Base-by-base conservation (phyloP, 2,329 filamentous ascomycete genomes). In the Cryphonectria naterciae region DNA sequence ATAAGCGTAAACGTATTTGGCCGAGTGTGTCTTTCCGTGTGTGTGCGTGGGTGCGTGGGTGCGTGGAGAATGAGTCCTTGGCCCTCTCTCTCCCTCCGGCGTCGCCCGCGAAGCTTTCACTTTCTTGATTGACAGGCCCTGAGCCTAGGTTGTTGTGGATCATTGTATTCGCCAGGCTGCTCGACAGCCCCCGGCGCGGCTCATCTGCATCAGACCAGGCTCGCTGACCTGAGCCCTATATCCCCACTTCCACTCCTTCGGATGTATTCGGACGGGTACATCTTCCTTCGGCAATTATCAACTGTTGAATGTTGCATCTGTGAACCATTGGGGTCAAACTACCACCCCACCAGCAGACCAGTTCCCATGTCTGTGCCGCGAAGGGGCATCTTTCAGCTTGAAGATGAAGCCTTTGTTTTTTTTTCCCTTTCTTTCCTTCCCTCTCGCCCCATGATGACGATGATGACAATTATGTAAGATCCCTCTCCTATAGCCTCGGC, bases 241-340 rank as follows among this genome's bases (percentile, higher is more conserved):
- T 61, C 35, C 58, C 58, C 58, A n/a, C 58, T 37, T 39, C 22
- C 10, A 6, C 28, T 61, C 17, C 58, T 39, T 39, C 19, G 35
- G 58, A 61, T 37, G 32, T 61, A 25, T 61, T 61, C 58, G 35
- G 58, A 37, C 11, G 35, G 58, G 35, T 39, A 61, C 32, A n/a
- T 22, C 32, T 61, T 39, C 19, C 10, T 61, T n/a, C 32, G 58
- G 32, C 19, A 39, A 61, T 61, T 61, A 22, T 37, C 32, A 39
- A 35, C 25, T 61, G 32, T 61, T 61, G 58, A 61, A 39, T 39
- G 58, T 61, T 39, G 56, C 56, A 60, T 60, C 19, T 60, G 28
- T 35, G 56, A 17, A n/a, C n/a, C 56, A 37, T 32, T 37, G 32
- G 56, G 32, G 28, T 13, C 56, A 60, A 15, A 37, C 56, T 60